These are phyloP conservation scores for Penicillium sp. DNA, from an alignment of 2,329 filamentous ascomycete genomes.

Conservation along the genomic window DNA sequence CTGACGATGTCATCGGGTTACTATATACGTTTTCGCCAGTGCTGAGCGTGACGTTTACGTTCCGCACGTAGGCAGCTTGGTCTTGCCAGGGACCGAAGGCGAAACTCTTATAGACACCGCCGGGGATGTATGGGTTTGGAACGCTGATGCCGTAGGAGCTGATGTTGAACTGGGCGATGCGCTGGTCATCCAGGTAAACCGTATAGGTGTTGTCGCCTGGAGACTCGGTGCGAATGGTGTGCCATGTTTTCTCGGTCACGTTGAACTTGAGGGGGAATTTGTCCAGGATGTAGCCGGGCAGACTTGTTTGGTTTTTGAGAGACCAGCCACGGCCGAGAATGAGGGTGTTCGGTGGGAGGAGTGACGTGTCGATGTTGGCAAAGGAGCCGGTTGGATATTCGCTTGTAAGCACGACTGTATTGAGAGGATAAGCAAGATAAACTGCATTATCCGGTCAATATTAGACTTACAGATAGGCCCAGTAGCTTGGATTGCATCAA, in stretches of 20 bases:
- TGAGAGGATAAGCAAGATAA: neutral
- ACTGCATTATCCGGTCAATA: neutral
- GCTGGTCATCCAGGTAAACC: neutral
- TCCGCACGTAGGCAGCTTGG: neutral
- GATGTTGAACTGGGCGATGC: neutral
- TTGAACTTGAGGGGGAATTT: neutral
- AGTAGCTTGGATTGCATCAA: conserved; percentile 7
- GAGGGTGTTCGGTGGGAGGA: neutral
- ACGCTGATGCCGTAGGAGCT: neutral
- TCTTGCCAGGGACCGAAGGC: neutral
- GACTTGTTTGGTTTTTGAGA: neutral
- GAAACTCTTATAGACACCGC: neutral
- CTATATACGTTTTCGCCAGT: neutral
- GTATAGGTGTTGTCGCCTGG: neutral
- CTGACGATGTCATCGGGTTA: neutral
- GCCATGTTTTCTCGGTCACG: neutral
- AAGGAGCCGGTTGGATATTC: neutral
- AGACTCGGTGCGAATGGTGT: neutral
- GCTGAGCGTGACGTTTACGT: neutral
- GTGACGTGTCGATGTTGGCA: neutral
- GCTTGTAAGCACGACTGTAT: neutral
- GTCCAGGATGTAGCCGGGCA: neutral
- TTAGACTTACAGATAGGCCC: conserved; percentile 3
- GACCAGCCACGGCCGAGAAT: neutral
- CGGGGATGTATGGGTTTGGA: neutral